A percentile compares a stretch with the other conserved stretches of the same genome.
These are phyloP conservation scores for Lycium barbarum DNA, from an alignment of 257 asterid species.

Conservation along the genomic window DNA sequence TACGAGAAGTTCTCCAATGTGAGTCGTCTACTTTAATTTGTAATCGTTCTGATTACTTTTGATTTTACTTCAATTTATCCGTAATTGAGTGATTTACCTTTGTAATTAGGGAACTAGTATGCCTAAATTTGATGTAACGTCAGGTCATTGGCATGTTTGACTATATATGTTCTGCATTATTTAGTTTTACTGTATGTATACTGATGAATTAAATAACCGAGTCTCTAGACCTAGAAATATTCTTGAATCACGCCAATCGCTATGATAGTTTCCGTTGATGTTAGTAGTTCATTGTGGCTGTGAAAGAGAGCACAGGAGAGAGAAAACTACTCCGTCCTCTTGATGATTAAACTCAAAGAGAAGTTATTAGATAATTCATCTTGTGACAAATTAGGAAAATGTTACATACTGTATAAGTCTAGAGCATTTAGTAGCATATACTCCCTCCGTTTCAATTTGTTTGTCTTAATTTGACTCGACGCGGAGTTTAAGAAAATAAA, in stretches of 20 bases:
- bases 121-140: not conserved
- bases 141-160: not conserved
- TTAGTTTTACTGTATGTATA: slow-evolving; percentile 1
- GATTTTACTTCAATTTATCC: not conserved
- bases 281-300: not conserved
- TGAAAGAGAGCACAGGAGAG: not conserved
- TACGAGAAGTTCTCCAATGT: slow-evolving; percentile 93
- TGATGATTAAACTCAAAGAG: not conserved
- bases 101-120: not conserved
- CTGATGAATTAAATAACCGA: not conserved
- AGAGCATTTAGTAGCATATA: not conserved
- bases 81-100: not conserved
- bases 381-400: not conserved
- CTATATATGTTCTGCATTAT: not conserved
- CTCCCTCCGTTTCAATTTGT: too few relatives aligned
- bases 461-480: too few relatives aligned
- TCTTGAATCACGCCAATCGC: not conserved
- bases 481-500: too few relatives aligned
- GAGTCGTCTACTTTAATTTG: slow-evolving; percentile 43
- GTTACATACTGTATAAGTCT: not conserved
- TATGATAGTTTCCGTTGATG: not conserved
- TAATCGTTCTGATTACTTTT: not conserved
- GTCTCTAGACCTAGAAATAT: not conserved
- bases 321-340: not conserved
- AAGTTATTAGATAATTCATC: not conserved